phyloP scores from a whole-genome alignment of 2,329 filamentous ascomycete genomes.

The Hymenoscyphus repandus region DNA sequence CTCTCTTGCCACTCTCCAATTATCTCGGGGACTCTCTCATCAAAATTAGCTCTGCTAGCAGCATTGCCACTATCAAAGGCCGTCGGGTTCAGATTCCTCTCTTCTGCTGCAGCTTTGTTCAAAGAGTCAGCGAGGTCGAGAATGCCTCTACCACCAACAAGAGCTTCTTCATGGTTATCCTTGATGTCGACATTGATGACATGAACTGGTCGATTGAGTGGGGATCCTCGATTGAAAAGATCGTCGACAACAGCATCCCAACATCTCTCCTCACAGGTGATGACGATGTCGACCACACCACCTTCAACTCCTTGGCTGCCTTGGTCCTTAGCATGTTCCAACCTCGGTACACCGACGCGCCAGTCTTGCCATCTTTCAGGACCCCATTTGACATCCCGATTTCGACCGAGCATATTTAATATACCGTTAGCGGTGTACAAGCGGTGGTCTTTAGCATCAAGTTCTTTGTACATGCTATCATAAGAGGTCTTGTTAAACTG shows the following conservation, averaged over 20 bases:
- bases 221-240: constrained; percentile 75
- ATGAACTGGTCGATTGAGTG: constrained; percentile 88
- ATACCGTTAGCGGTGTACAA: constrained; percentile 91
- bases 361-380: constrained; percentile 98
- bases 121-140: constrained; percentile 82
- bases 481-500: constrained; percentile 97
- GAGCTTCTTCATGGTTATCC: constrained; percentile 95
- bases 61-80: constrained; percentile 67
- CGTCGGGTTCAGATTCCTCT: constrained; percentile 57
- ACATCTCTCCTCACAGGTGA: constrained; percentile 95
- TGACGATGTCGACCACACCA: constrained; percentile 87
- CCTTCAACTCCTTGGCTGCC: constrained; percentile 79
- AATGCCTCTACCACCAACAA: constrained; percentile 85
- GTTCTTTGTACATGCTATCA: constrained; percentile 87
- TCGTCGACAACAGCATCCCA: constrained; percentile 98
- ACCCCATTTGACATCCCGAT: constrained; percentile 87
- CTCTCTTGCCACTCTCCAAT: constrained; percentile 89
- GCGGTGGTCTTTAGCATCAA: constrained; percentile 76
- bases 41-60: constrained; percentile 70
- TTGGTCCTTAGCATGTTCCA: constrained; percentile 70
- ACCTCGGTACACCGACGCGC: constrained; percentile 77
- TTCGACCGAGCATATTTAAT: constrained; percentile 91
- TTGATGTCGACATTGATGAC: constrained; percentile 98
- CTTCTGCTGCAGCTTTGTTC: constrained; percentile 74
- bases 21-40: constrained; percentile 89